Percentiles rank a stretch among this genome's conserved stretches.
Conservation (phyloP, 352 stramenopile genomes). For the Phytopythium oedochilum region DNA sequence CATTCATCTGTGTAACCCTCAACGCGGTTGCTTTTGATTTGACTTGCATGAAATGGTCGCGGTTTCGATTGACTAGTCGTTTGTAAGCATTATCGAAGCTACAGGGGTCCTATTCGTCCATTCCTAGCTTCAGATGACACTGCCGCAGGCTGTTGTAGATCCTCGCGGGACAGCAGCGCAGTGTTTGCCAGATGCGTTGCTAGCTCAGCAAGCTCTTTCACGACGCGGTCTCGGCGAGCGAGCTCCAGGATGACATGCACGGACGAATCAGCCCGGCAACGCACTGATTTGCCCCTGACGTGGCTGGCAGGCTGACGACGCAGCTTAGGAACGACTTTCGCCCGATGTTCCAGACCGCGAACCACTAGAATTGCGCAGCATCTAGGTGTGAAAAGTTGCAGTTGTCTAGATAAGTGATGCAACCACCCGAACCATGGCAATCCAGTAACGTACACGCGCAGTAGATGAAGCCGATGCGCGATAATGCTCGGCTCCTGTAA, state of each 20-base stretch:
- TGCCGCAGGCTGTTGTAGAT: too few relatives aligned
- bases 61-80: too few relatives aligned
- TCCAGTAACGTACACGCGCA: slow-evolving; percentile 46
- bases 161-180: background rate
- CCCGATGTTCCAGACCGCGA: slow-evolving; percentile 70
- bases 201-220: slow-evolving; percentile 29
- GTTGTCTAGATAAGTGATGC: background rate
- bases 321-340: slow-evolving; percentile 73
- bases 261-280: slow-evolving; percentile 60
- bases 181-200: slow-evolving; percentile 38
- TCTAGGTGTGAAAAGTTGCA: slow-evolving; percentile 22
- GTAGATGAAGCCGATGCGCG: slow-evolving; percentile 78
- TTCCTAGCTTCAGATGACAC: too few relatives aligned
- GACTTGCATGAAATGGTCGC: too few relatives aligned
- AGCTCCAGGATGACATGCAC: slow-evolving; percentile 58
- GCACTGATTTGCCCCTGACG: slow-evolving; percentile 59
- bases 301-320: slow-evolving; percentile 53
- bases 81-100: too few relatives aligned
- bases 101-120: too few relatives aligned
- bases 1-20: background rate
- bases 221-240: slow-evolving; percentile 33
- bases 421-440: background rate
- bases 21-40: background rate
- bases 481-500: slow-evolving; percentile 61
- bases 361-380: slow-evolving; percentile 63